Evolutionary conservation across 2,329 filamentous ascomycete species (phyloP).

Genomic region (Fusarium secorum): DNA sequence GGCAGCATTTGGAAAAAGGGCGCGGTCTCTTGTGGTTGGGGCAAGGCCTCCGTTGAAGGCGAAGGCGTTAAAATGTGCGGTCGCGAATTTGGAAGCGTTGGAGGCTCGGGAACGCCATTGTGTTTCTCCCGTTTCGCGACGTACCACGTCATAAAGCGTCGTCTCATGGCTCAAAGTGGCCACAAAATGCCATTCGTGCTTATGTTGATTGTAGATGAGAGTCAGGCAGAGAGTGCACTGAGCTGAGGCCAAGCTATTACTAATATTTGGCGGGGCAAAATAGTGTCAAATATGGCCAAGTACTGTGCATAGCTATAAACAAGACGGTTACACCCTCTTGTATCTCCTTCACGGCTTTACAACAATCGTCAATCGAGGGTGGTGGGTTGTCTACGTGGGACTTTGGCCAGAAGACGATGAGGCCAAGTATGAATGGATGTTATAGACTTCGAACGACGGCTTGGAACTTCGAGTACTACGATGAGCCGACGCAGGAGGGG

Average conservation of each 20-base stretch:
- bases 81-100: not conserved
- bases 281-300: too few relatives aligned
- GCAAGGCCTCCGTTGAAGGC: not conserved
- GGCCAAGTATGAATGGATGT: not conserved
- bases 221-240: too few relatives aligned
- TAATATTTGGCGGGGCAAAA: too few relatives aligned
- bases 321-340: too few relatives aligned
- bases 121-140: not conserved
- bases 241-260: too few relatives aligned
- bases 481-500: not conserved
- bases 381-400: slow-evolving; percentile 2
- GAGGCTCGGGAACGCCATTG: not conserved
- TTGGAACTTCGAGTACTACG: slow-evolving; percentile 5
- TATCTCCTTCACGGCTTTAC: too few relatives aligned
- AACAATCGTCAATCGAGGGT: too few relatives aligned
- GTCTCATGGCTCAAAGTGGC: not conserved
- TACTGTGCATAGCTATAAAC: too few relatives aligned
- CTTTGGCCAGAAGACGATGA: not conserved
- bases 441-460: not conserved
- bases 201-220: not conserved
- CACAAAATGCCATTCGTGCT: not conserved
- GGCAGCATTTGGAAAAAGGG: not conserved
- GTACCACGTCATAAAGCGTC: not conserved
- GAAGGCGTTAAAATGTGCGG: not conserved
- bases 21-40: rapidly evolving